Conservation (phyloP, 192 early-diverging fungal genomes). For the Glomus cerebriforme region DNA sequence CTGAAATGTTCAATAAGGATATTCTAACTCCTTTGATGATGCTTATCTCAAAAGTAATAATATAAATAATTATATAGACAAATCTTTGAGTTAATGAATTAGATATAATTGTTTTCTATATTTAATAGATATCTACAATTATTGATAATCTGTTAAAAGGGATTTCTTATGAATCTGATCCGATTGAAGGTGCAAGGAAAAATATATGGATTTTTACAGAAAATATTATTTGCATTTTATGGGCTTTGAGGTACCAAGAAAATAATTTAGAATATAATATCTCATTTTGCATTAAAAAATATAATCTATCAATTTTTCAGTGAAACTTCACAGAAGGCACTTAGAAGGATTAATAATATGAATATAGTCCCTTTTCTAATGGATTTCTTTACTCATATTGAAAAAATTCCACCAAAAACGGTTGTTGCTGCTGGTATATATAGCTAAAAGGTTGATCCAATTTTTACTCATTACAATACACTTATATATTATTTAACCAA, state of each 20-base stretch:
- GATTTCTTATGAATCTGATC: constrained; percentile 36
- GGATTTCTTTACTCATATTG: constrained; percentile 61
- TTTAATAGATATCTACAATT: constrained; percentile 31
- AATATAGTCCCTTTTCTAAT: constrained; percentile 66
- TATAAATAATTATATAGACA: not conserved
- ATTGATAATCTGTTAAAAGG: constrained; percentile 42
- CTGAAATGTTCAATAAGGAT: constrained; percentile 58
- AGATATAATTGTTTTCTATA: not conserved
- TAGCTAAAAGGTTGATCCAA: not conserved
- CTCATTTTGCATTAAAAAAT: not conserved
- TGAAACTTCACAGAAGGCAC: constrained; percentile 69
- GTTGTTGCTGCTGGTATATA: constrained; percentile 54
- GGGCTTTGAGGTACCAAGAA: constrained; percentile 47
- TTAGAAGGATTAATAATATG: constrained; percentile 68
- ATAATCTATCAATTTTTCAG: constrained; percentile 34
- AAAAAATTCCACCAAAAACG: constrained; percentile 51
- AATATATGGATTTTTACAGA: constrained; percentile 61
- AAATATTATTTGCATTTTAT: constrained; percentile 59
- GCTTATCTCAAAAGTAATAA: constrained; percentile 48
- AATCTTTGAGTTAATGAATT: not conserved
- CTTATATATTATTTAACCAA: constrained; percentile 17
- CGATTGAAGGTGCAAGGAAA: constrained; percentile 41
- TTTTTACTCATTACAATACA: not conserved
- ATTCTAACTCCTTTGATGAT: constrained; percentile 54
- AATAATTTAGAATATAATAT: not conserved